phyloP scores from a whole-genome alignment of 1,284 basidiomycete species.

The Boletellus sp. region DNA sequence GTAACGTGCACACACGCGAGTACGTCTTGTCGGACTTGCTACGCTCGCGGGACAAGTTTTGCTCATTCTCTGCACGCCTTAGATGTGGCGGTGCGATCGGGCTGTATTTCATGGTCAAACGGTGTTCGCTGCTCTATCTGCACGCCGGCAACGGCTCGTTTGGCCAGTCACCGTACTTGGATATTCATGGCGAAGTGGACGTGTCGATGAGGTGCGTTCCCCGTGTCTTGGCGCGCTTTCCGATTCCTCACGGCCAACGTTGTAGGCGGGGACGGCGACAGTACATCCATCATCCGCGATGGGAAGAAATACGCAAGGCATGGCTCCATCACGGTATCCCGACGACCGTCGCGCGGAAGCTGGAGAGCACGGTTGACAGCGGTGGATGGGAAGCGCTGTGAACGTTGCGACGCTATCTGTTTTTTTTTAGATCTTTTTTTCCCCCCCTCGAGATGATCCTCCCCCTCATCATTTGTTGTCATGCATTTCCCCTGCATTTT shows the following conservation, averaged over 20 bases:
- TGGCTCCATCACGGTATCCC: constrained; percentile 92
- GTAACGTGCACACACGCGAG: constrained; percentile 94
- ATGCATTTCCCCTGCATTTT: no score
- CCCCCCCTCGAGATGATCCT: no score
- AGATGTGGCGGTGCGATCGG: constrained; percentile 91
- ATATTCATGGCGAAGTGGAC: constrained; percentile 93
- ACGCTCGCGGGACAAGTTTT: no score
- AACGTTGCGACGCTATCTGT: constrained; percentile 2
- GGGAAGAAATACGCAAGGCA: constrained; percentile 88
- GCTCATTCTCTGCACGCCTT: no score
- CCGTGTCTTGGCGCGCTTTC: no score
- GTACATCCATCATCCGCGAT: constrained; percentile 80
- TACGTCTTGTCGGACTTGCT: constrained; percentile 43
- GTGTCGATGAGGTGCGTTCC: constrained; percentile 77
- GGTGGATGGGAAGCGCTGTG: constrained; percentile 91
- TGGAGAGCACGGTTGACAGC: constrained; percentile 86
- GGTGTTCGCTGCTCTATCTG: constrained; percentile 89
- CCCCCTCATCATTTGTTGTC: no score
- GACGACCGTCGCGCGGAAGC: constrained; percentile 83
- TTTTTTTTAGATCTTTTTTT: no score
- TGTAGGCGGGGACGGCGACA: constrained; percentile 82
- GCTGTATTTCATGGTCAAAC: constrained; percentile 88
- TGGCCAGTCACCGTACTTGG: constrained; percentile 87
- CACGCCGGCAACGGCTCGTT: constrained; percentile 90
- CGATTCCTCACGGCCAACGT: no score